Evolutionary conservation across 495 filamentous ascomycete species (phyloP), one percentile per base, ranked within the genome.

Genomic region (Poronia punctata): DNA sequence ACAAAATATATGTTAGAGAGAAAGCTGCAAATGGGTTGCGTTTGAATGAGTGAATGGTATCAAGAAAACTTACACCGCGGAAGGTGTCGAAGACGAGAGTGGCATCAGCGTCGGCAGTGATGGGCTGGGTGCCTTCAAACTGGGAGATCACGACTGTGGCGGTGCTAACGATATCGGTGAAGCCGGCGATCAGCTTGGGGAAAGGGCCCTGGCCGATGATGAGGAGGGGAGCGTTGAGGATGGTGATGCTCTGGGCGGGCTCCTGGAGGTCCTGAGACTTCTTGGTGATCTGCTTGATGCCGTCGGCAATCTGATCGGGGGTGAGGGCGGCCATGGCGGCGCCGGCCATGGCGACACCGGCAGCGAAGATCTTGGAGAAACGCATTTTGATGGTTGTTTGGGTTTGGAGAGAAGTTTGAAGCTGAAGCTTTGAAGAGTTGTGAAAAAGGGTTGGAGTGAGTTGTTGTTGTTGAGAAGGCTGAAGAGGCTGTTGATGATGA

Each of bases 151-250:
- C 12, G 7, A 10, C 15, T 1, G 38, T 53, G 12, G 30, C 40
- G n/a, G 50, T 57, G 9, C 3, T 38, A 30, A 51, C 31, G 26
- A 61, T 59, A 0, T 54, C 35, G 8, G 2, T 38, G 27, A 57
- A 41, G 2, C 57, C 52, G 7, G 3, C 7, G 23, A 56, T 38
- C 15, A 61, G 35, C 16, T 12, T 8, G 43, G 55, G 26, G 27
- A 19, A 50, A 1, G 56, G 50, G 2, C 59, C 56, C 15, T 27
- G 37, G 19, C 53, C 50, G 18, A 57, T 16, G 7, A 50, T 6
- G 19, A 60, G 18, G 7, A 54, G 35, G 8, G 51, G 45, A 22
- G 45, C 43, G 38, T 49, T 55, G 25, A 48, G 2, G 26, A 59
- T 22, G 41, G 26, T 52, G 38, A 59, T 49, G 18, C 19, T 12